phyloP scores from a whole-genome alignment of 805 yeast genomes.

The Candida loeiensis region DNA sequence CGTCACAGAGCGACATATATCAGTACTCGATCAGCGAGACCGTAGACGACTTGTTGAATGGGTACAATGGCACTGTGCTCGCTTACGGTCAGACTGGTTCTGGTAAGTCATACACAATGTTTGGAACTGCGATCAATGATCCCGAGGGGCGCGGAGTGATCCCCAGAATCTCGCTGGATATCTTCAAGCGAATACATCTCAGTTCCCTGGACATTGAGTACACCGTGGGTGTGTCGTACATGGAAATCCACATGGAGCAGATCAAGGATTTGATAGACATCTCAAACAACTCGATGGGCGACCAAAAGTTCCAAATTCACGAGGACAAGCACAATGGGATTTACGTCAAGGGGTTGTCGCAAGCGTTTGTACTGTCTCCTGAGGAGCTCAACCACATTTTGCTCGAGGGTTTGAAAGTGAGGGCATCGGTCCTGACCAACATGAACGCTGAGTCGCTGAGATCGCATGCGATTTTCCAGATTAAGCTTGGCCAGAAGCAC shows the following conservation, averaged over 20 bases:
- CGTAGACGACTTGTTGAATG: slow-evolving; percentile 66
- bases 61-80: slow-evolving; percentile 73
- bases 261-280: slow-evolving; percentile 64
- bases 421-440: slow-evolving; percentile 59
- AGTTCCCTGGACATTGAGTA: slow-evolving; percentile 53
- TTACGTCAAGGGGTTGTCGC: slow-evolving; percentile 66
- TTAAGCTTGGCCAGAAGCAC: slow-evolving; percentile 62
- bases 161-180: slow-evolving; percentile 65
- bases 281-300: slow-evolving; percentile 11
- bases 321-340: slow-evolving; percentile 65
- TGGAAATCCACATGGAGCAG: slow-evolving; percentile 81
- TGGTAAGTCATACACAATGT: slow-evolving; percentile 75
- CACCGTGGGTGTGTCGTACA: slow-evolving; percentile 63
- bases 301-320: slow-evolving; percentile 47
- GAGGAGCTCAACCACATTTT: slow-evolving; percentile 57
- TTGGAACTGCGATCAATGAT: slow-evolving; percentile 46
- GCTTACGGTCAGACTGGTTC: slow-evolving; percentile 81
- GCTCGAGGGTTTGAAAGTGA: slow-evolving; percentile 51
- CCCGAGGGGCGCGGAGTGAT: slow-evolving; percentile 55
- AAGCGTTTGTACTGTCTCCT: slow-evolving; percentile 54
- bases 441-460: slow-evolving; percentile 75
- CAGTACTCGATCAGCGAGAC: slow-evolving; percentile 56
- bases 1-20: slow-evolving; percentile 58
- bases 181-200: slow-evolving; percentile 53
- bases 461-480: slow-evolving; percentile 75